Evolutionary conservation across 331 rosid species (phyloP).

Genomic region (Dryas integrifolia): DNA sequence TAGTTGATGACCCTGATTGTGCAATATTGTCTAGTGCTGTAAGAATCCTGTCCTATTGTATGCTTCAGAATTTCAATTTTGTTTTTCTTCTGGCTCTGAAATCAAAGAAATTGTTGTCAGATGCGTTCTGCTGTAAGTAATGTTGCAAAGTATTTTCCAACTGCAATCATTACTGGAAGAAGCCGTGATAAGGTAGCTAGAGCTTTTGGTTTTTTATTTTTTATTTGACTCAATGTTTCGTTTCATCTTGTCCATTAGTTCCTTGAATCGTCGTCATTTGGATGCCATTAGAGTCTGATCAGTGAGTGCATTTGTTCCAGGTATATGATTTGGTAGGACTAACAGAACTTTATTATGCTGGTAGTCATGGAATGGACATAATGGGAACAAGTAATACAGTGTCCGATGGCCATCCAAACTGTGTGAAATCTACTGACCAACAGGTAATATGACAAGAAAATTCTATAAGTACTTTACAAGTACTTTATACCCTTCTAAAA

Average conservation of each 20-base stretch:
- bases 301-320: constrained; percentile 35
- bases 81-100: neutral
- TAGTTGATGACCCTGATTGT: constrained; percentile 83
- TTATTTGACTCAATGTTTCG: neutral
- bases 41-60: constrained; percentile 28
- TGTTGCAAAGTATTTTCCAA: constrained; percentile 65
- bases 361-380: constrained; percentile 99
- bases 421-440: constrained; percentile 49
- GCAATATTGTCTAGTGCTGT: constrained; percentile 76
- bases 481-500: neutral
- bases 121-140: constrained; percentile 70
- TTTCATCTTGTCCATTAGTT: neutral
- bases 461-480: neutral
- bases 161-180: constrained; percentile 91
- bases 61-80: neutral
- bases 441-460: constrained; percentile 32
- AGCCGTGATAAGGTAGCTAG: constrained; percentile 70
- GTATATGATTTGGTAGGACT: constrained; percentile 84
- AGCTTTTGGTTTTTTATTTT: neutral
- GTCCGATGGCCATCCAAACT: constrained; percentile 44
- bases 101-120: constrained; percentile 33
- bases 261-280: neutral
- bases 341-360: constrained; percentile 89
- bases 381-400: constrained; percentile 40
- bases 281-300: neutral